Conservation (phyloP, 768 basidiomycete genomes). For the Phylloporus sp. region DNA sequence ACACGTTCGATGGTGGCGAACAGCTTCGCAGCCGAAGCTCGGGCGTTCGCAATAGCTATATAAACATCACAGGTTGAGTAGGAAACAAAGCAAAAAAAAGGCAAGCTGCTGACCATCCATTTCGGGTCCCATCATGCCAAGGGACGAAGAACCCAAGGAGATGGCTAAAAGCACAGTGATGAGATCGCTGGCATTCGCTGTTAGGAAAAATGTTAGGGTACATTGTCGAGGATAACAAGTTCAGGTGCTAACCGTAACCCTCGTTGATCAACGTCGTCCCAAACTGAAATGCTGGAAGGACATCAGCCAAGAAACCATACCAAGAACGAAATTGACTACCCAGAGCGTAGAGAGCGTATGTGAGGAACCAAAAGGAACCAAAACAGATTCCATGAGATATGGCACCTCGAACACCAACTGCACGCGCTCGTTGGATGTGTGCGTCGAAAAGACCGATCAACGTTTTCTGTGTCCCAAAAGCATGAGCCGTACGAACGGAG, state of each 20-base stretch:
- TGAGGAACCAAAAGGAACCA: conserved; percentile 76
- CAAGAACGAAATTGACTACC: conserved; percentile 33
- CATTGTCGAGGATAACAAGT: background rate
- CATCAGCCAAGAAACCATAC: background rate
- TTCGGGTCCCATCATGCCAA: conserved; percentile 81
- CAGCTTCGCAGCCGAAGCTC: conserved; percentile 83
- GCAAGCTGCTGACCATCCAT: conserved; percentile 54
- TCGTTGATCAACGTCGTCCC: conserved; percentile 80
- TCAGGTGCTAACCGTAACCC: conserved; percentile 40
- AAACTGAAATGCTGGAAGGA: conserved; percentile 67
- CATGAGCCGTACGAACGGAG: conserved; percentile 83
- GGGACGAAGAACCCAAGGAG: conserved; percentile 86
- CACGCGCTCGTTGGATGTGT: conserved; percentile 49
- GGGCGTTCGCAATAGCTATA: conserved; percentile 67
- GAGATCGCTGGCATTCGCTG: conserved; percentile 64
- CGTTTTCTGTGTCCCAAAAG: conserved; percentile 75
- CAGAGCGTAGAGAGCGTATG: conserved; percentile 70
- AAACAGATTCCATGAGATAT: conserved; percentile 58
- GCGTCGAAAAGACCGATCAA: conserved; percentile 62
- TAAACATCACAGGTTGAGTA: conserved; percentile 5
- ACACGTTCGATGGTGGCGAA: conserved; percentile 84
- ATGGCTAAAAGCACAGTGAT: conserved; percentile 83
- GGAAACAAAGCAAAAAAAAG: background rate
- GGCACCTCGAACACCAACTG: conserved; percentile 54
- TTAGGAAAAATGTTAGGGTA: conserved; percentile 1